Evolutionary conservation across 1,284 basidiomycete genomes (phyloP).

Genomic region (Ustilago shanxiensis): DNA sequence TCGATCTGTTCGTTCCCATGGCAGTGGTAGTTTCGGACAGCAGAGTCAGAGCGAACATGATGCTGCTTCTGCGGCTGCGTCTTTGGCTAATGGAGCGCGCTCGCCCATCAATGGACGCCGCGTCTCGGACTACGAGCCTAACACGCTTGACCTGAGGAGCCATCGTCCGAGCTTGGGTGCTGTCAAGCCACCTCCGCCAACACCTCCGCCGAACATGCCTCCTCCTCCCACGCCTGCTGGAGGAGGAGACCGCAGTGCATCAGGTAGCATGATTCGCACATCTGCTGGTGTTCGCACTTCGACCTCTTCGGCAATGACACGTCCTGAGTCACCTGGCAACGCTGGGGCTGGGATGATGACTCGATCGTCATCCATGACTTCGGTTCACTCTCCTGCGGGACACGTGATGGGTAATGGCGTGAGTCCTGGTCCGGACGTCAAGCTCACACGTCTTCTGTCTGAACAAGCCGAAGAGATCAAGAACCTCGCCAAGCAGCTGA

Average conservation of each 20-base stretch:
- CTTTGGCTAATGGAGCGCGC: slow-evolving; percentile 35
- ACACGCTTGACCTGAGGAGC: slow-evolving; percentile 25
- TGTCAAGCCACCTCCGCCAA: slow-evolving; percentile 85
- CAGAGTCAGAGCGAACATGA: slow-evolving; percentile 43
- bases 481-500: slow-evolving; percentile 89
- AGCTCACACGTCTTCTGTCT: slow-evolving; percentile 73
- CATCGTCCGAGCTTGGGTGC: slow-evolving; percentile 38
- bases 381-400: slow-evolving; percentile 41
- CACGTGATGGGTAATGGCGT: slow-evolving; percentile 16
- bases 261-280: slow-evolving; percentile 14
- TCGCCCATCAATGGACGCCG: slow-evolving; percentile 29
- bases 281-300: slow-evolving; percentile 51
- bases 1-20: slow-evolving; percentile 47
- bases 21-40: slow-evolving; percentile 42
- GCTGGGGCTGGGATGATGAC: slow-evolving; percentile 41
- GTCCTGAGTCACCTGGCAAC: slow-evolving; percentile 54
- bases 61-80: slow-evolving; percentile 17
- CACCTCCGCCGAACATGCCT: slow-evolving; percentile 87
- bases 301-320: slow-evolving; percentile 52
- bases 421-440: slow-evolving; percentile 37
- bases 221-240: slow-evolving; percentile 74
- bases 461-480: slow-evolving; percentile 84
- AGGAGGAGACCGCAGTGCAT: background rate
- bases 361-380: slow-evolving; percentile 60
- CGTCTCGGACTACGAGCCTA: slow-evolving; percentile 33